Conservation (phyloP, 2,329 filamentous ascomycete species). For the Exophiala calicioides region DNA sequence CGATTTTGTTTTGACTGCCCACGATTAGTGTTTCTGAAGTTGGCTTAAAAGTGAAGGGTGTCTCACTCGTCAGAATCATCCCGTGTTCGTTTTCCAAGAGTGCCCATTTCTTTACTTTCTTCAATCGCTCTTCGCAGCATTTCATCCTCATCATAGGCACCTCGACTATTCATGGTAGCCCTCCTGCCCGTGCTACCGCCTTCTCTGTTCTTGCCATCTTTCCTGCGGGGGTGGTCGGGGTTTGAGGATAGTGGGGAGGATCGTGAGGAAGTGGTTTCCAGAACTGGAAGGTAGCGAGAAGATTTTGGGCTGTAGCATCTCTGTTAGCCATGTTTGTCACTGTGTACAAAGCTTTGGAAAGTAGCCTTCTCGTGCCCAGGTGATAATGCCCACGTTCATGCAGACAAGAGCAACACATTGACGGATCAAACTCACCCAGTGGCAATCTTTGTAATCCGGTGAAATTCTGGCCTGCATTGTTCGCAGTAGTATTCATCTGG, state of each 20-base stretch:
- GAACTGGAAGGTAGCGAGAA: slow-evolving; percentile 64
- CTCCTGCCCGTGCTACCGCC: slow-evolving; percentile 72
- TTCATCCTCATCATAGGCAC: slow-evolving; percentile 94
- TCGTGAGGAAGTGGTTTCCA: slow-evolving; percentile 48
- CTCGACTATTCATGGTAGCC: slow-evolving; percentile 96
- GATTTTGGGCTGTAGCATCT: slow-evolving; percentile 56
- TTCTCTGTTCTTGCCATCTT: slow-evolving; percentile 52
- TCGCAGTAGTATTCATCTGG: slow-evolving; percentile 99
- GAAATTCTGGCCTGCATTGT: slow-evolving; percentile 85
- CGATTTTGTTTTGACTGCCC: slow-evolving; percentile 65
- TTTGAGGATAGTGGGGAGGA: slow-evolving; percentile 47
- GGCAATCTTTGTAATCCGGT: slow-evolving; percentile 75
- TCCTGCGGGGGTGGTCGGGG: slow-evolving; percentile 43
- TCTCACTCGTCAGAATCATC: slow-evolving; percentile 95
- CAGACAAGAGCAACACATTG: background rate
- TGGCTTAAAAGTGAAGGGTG: background rate
- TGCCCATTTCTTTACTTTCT: slow-evolving; percentile 73
- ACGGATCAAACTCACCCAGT: slow-evolving; percentile 71
- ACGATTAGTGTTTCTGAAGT: no score
- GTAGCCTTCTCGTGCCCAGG: no score
- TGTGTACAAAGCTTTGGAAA: no score
- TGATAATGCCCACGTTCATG: background rate
- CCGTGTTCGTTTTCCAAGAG: slow-evolving; percentile 77
- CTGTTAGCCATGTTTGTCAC: slow-evolving; percentile 7
- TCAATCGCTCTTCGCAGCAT: slow-evolving; percentile 86